Base-by-base conservation (phyloP, 2,329 filamentous ascomycete species). In the Clonostachys sp. region DNA sequence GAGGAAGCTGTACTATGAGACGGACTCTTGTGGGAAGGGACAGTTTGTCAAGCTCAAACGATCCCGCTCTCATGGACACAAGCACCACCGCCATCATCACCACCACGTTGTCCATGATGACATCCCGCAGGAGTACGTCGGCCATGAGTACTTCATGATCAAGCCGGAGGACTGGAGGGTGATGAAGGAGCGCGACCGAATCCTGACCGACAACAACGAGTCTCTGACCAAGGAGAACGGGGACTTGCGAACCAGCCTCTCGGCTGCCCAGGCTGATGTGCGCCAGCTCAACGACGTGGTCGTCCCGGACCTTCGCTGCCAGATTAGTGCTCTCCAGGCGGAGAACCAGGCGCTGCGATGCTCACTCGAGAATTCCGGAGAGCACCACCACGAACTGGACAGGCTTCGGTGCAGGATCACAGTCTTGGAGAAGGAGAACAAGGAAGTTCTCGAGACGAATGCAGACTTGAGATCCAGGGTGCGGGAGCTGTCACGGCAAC, bases 341-440 rank as follows among this genome's bases (percentile, higher is more conserved):
- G 68, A 74, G 34, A 73, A 73, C 51, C 57, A 61, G 14, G 57
- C 61, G 8, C 61, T 75, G 6, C 64, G 69, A 12, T 62, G 61
- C n/a, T 60, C 63, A 7, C 50, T 66, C 36, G 67, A 71, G 33
- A 61, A 55, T 30, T 54, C 56, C 2, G 55, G 61, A n/a, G 61
- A 61, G 17, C 50, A 56, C 45, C 56, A 61, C 34, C 54, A 47
- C 41, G 64, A 70, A 44, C 46, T 64, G 30, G 62, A 65, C 30
- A 58, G 57, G 41, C 53, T 71, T 12, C 59, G 62, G 4, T 53
- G 61, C 49, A 65, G 63, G 51, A 53, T 66, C 45, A 56, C 57
- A 42, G 61, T 56, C 50, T 58, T 72, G 5, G 62, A 68, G 50
- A 61, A 57, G 46, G 70, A 75, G 44, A 68, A 66, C 49, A 57